Evolutionary conservation across 768 basidiomycete genomes (phyloP).

Genomic region (Podaxis pistillaris): DNA sequence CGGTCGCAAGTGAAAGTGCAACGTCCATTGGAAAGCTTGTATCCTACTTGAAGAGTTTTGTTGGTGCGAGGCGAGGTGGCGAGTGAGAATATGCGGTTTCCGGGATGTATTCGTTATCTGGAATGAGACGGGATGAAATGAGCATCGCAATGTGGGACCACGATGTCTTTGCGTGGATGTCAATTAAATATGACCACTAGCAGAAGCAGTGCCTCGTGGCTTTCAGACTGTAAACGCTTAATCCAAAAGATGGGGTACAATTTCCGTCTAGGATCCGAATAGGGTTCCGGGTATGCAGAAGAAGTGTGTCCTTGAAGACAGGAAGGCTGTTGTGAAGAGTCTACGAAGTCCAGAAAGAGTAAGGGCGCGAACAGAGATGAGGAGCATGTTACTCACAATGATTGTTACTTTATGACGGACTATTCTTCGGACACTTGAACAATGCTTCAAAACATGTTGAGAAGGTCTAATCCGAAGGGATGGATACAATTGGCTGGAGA

Average conservation of each 20-base stretch:
- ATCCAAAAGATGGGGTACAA: background rate
- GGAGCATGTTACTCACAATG: background rate
- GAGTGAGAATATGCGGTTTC: background rate
- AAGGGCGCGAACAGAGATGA: background rate
- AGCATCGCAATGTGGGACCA: slow-evolving; percentile 5
- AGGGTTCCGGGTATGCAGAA: background rate
- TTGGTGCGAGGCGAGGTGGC: background rate
- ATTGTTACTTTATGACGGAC: background rate
- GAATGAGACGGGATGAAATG: slow-evolving; percentile 4
- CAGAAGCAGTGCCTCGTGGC: slow-evolving; percentile 10
- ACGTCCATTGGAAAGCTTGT: slow-evolving; percentile 35
- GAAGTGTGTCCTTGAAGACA: background rate
- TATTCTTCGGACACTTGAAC: background rate
- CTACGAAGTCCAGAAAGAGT: background rate
- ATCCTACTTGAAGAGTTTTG: background rate
- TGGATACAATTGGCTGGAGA: background rate
- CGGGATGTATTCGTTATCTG: slow-evolving; percentile 10
- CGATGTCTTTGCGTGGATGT: slow-evolving; percentile 13
- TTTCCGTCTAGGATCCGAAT: background rate
- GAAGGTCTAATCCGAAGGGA: background rate
- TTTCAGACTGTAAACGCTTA: background rate
- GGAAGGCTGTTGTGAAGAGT: background rate
- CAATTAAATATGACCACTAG: background rate
- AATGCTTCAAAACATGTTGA: background rate
- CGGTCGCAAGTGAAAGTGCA: slow-evolving; percentile 36